Conservation (phyloP, 768 basidiomycete genomes). For the Obba rivulosa region DNA sequence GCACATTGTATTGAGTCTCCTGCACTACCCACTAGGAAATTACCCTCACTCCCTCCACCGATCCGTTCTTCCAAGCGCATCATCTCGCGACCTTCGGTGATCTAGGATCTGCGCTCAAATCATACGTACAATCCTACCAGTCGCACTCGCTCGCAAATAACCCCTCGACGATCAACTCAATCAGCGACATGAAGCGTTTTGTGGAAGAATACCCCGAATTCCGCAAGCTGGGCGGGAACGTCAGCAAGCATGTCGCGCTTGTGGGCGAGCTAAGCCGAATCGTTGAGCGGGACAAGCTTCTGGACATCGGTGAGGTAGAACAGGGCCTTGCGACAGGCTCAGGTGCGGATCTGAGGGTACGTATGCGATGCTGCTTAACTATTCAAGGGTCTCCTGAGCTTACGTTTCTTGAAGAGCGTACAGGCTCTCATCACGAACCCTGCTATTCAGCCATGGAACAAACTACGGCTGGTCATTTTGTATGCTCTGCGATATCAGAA, state of each 20-base stretch:
- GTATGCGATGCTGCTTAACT: constrained; percentile 10
- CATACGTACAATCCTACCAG: constrained; percentile 93
- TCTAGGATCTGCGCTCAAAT: constrained; percentile 83
- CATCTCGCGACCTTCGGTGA: constrained; percentile 95
- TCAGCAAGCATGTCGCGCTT: constrained; percentile 96
- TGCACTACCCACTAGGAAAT: constrained; percentile 61
- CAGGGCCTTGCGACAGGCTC: constrained; percentile 93
- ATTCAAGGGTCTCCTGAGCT: background rate
- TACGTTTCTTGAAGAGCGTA: constrained; percentile 60
- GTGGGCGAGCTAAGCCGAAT: constrained; percentile 94
- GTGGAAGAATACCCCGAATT: constrained; percentile 99
- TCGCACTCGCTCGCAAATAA: constrained; percentile 72
- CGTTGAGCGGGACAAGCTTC: constrained; percentile 77
- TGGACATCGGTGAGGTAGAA: constrained; percentile 92
- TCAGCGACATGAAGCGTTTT: constrained; percentile 94
- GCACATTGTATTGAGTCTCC: constrained; percentile 3
- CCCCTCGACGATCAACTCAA: constrained; percentile 84
- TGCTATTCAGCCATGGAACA: constrained; percentile 69
- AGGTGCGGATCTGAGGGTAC: constrained; percentile 82
- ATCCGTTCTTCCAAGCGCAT: constrained; percentile 90
- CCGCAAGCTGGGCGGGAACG: constrained; percentile 92
- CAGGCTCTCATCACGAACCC: constrained; percentile 71
- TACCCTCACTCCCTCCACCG: constrained; percentile 84
- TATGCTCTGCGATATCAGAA: constrained; percentile 96
- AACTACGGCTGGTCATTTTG: constrained; percentile 85